phyloP scores from a whole-genome alignment of 2,329 filamentous ascomycete species.

The Teratosphaeria pseudoeucalypti region DNA sequence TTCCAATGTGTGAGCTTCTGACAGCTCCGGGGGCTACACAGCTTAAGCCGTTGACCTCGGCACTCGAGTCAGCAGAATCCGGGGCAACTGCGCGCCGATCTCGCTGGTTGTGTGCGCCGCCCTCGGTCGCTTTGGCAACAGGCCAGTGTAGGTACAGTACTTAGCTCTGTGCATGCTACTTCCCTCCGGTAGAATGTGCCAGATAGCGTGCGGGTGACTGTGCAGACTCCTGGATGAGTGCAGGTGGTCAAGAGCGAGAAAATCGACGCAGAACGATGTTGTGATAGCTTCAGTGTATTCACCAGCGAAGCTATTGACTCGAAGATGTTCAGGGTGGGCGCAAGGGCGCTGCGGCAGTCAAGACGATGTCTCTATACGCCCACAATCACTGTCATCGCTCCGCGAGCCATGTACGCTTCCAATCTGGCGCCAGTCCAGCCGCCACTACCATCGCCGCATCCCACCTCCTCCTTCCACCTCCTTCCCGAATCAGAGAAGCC shows the following conservation, averaged over 20 bases:
- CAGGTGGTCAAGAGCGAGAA: background rate
- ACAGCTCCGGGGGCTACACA: background rate
- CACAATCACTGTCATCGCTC: slow-evolving; percentile 1
- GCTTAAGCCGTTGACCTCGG: background rate
- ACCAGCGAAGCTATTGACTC: background rate
- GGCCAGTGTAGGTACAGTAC: no score
- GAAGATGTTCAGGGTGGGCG: slow-evolving; percentile 20
- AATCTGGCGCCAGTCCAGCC: slow-evolving; percentile 45
- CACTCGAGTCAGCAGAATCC: background rate
- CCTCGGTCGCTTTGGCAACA: background rate
- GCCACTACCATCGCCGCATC: slow-evolving; percentile 49
- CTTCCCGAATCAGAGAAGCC: slow-evolving; percentile 67
- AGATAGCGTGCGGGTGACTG: background rate
- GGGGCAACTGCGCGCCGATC: background rate
- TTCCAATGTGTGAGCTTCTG: background rate
- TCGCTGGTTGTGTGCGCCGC: background rate
- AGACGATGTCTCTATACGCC: slow-evolving; percentile 15
- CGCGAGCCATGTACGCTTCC: slow-evolving; percentile 35
- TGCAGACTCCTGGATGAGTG: background rate
- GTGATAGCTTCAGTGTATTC: slow-evolving; percentile 4
- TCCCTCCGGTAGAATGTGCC: background rate
- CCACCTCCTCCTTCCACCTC: slow-evolving; percentile 76
- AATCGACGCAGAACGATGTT: background rate
- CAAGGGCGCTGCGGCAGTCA: slow-evolving; percentile 19
- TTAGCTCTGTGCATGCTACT: background rate